Evolutionary conservation across 2,329 filamentous ascomycete species (phyloP).

Genomic region (Ophiocordyceps sinensis): DNA sequence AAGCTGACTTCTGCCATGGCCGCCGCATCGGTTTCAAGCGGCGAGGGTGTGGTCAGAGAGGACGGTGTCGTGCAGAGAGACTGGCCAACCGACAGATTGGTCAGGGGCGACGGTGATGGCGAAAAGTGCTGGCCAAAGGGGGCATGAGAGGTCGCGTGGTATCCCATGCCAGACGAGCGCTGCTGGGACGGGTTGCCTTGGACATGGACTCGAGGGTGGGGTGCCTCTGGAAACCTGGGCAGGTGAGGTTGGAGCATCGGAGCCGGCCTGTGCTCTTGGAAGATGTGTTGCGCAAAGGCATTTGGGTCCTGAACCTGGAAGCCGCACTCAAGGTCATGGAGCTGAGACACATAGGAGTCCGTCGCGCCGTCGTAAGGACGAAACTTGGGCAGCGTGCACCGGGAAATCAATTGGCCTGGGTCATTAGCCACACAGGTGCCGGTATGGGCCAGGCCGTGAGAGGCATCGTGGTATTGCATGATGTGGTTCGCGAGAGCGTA

Average conservation of each 20-base stretch:
- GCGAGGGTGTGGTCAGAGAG: slow-evolving; percentile 15
- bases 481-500: slow-evolving; percentile 14
- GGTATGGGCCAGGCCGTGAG: slow-evolving; percentile 8
- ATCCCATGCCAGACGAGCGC: background rate
- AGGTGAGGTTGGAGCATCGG: slow-evolving; percentile 5
- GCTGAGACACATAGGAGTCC: slow-evolving; percentile 5
- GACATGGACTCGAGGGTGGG: background rate
- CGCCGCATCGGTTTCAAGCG: slow-evolving; percentile 10
- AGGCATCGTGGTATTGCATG: slow-evolving; percentile 15
- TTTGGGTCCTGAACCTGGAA: slow-evolving; percentile 13
- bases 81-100: slow-evolving; percentile 9
- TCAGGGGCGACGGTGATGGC: slow-evolving; percentile 9
- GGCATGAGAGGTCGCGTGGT: background rate
- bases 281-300: slow-evolving; percentile 14
- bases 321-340: slow-evolving; percentile 11
- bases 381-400: slow-evolving; percentile 13
- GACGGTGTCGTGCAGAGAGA: slow-evolving; percentile 12
- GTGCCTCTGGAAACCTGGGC: slow-evolving; percentile 1
- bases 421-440: slow-evolving; percentile 14
- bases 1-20: background rate
- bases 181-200: background rate
- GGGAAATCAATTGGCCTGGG: slow-evolving; percentile 9
- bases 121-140: slow-evolving; percentile 7
- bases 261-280: slow-evolving; percentile 11
- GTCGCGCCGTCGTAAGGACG: slow-evolving; percentile 4